phyloP scores from a whole-genome alignment of 306 rosid species.

The Vigna trinervia region DNA sequence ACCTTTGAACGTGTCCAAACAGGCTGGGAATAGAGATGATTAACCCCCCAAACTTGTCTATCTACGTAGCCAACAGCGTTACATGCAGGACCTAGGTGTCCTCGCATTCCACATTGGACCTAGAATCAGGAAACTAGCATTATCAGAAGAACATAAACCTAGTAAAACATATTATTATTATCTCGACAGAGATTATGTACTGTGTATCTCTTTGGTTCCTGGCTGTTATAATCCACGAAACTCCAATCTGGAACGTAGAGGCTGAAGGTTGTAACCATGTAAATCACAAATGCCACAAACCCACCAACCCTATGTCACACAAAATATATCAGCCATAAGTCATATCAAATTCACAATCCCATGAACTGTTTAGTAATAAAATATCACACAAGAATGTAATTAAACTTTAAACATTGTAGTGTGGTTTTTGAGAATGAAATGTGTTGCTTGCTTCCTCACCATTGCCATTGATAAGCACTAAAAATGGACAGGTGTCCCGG shows the following conservation, averaged over 20 bases:
- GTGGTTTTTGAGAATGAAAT: neutral
- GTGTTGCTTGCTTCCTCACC: slow-evolving; percentile 49
- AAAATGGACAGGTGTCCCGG: slow-evolving; percentile 64
- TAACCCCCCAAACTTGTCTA: slow-evolving; percentile 85
- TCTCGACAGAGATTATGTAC: slow-evolving; percentile 45
- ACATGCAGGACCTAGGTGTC: slow-evolving; percentile 90
- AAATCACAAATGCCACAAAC: slow-evolving; percentile 64
- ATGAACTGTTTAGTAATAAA: no score
- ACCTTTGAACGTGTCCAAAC: slow-evolving; percentile 88
- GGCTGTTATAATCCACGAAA: slow-evolving; percentile 45
- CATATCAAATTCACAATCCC: neutral
- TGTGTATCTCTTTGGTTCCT: slow-evolving; percentile 49
- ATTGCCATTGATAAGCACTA: slow-evolving; percentile 82
- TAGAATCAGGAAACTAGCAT: slow-evolving; percentile 34
- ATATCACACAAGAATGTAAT: no score
- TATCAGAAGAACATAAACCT: neutral
- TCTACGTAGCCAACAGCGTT: slow-evolving; percentile 88
- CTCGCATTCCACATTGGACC: slow-evolving; percentile 88
- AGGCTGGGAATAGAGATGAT: slow-evolving; percentile 80
- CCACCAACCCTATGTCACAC: slow-evolving; percentile 69
- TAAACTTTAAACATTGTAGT: no score
- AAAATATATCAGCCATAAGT: neutral
- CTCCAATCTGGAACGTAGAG: slow-evolving; percentile 90
- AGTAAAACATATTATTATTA: neutral
- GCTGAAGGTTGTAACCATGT: slow-evolving; percentile 72